Evolutionary conservation across 352 stramenopile genomes (phyloP), one percentile per base, ranked within the genome.

Genomic region (Pythium phragmiticola): DNA sequence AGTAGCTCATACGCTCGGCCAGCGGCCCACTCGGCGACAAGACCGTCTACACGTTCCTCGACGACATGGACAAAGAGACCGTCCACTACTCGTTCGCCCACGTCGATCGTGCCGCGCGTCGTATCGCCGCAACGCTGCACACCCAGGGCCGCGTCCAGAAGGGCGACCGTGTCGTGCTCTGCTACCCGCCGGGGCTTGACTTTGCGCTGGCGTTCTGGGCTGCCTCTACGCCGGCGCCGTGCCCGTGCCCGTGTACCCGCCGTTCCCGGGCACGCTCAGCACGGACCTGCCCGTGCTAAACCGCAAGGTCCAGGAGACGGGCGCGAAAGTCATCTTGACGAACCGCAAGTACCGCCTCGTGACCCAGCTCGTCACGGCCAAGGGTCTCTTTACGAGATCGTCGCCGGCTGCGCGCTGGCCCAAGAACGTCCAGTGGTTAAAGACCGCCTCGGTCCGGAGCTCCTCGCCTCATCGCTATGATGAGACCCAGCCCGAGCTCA

Each of bases 311-410:
- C 71, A 92, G 37, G 97, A 84, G 66, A 97, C 83, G 58, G 82
- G 89, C n/a, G 95, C 97, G 8, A 84, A 84, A 45, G 73, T 96
- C 45, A 97, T 93, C 2, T 80, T 99, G 23, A 99, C 97, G 9
- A 93, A 86, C 58, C 73, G 72, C 13, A 82, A 87, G 60, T 99
- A 99, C 83, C 97, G 97, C 66, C 80, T 97, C 51, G 74, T 87
- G 14, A 99, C 98, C 72, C 97, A 98, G 75, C 78, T 98, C 17
- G 68, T 75, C 11, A 81, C 66, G 1, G 80, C 94, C 42, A 91
- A 92, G 63, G 34, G 34, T 39, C 34, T 39, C 11, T 39, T 39
- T 13, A 39, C 2, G 34, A 39, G 2, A 39, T 13, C 34, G 34
- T 39, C 34, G 34, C 11, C 34, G 2, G 7, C 34, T 39, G 1